Evolutionary conservation across 257 asterid species (phyloP).

Genomic region (Echium plantagineum): DNA sequence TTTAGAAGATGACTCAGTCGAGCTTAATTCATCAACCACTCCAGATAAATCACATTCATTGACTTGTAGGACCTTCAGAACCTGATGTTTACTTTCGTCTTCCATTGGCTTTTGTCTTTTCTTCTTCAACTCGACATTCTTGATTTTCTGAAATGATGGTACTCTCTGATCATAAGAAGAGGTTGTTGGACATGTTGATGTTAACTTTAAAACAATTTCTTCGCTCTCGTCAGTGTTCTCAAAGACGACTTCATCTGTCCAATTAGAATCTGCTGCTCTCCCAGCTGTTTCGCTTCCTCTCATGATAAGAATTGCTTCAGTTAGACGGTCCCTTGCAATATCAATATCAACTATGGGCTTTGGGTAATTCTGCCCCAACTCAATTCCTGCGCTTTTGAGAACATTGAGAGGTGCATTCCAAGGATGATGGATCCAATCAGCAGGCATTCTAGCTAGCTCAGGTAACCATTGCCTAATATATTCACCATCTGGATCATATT

Average conservation of each 20-base stretch:
- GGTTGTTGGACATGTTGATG: not conserved
- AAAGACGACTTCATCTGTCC: constrained; percentile 46
- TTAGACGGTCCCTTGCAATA: constrained; percentile 52
- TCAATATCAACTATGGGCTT: constrained; percentile 65
- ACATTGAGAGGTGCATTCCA: constrained; percentile 73
- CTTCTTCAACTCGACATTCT: not conserved
- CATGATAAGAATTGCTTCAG: constrained; percentile 58
- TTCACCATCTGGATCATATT: constrained; percentile 75
- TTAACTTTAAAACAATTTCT: not conserved
- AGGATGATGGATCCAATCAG: constrained; percentile 95
- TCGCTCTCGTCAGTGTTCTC: constrained; percentile 14
- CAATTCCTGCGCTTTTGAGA: constrained; percentile 73
- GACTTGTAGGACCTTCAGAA: not conserved
- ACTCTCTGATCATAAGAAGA: not conserved
- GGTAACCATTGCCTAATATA: constrained; percentile 85
- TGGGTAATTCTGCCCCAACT: constrained; percentile 76
- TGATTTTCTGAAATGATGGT: not conserved
- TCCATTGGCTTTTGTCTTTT: not conserved
- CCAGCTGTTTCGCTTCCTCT: constrained; percentile 43
- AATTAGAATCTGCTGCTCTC: constrained; percentile 20
- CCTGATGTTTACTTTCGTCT: not conserved
- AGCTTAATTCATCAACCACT: not conserved
- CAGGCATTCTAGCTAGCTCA: constrained; percentile 75
- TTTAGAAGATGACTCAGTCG: constrained; percentile 23
- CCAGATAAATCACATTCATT: not conserved